phyloP scores from a whole-genome alignment of 768 basidiomycete species.

The Pleurotus ostreatus region DNA sequence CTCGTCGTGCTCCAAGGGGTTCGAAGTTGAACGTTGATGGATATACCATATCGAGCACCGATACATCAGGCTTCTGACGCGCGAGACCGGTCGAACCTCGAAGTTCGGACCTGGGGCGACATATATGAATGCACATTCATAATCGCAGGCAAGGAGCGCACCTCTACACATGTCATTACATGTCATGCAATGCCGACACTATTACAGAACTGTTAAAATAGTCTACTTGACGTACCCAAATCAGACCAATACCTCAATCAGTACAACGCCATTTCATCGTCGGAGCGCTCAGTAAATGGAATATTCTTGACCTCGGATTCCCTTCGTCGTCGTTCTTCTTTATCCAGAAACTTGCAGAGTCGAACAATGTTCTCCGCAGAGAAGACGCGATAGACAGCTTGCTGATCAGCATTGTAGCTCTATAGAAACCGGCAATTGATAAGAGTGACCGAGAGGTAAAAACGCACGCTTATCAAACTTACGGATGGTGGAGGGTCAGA shows the following conservation, averaged over 20 bases:
- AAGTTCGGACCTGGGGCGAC: no score
- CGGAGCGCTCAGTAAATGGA: constrained; percentile 54
- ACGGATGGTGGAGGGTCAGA: constrained; percentile 69
- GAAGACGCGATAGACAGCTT: constrained; percentile 76
- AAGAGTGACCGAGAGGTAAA: neutral
- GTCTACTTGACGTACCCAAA: no score
- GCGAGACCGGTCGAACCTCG: no score
- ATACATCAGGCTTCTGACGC: no score
- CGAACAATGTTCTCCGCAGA: constrained; percentile 60
- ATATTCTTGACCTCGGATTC: constrained; percentile 59
- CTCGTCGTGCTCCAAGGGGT: no score
- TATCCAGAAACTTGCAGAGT: constrained; percentile 67
- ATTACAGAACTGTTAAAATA: no score
- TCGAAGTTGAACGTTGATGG: no score
- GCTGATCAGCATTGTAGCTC: constrained; percentile 65
- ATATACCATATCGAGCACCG: no score
- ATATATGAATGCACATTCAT: no score
- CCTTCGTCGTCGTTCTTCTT: constrained; percentile 55
- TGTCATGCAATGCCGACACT: no score
- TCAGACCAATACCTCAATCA: constrained; percentile 16
- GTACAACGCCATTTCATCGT: constrained; percentile 63
- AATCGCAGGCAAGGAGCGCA: no score
- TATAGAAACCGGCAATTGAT: constrained; percentile 21
- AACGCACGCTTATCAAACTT: constrained; percentile 23
- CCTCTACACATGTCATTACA: no score